Conservation (phyloP, 306 rosid genomes). For the Cyamopsis tetragonoloba region DNA sequence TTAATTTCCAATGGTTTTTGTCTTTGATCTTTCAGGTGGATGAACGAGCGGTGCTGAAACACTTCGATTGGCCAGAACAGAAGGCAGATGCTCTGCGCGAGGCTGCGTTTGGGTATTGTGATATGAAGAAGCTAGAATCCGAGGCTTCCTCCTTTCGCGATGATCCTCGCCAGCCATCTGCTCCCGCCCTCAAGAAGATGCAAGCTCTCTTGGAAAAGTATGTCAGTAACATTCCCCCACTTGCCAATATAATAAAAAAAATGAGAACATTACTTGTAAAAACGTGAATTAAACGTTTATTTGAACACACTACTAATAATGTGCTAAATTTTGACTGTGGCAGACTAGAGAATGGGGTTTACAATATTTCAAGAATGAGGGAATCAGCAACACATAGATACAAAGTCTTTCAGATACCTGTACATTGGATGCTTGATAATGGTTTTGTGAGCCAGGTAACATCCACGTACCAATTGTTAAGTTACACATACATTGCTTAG, state of each 20-base stretch:
- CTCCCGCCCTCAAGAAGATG: constrained; percentile 78
- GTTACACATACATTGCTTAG: background rate
- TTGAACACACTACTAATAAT: background rate
- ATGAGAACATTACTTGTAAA: background rate
- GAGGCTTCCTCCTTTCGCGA: constrained; percentile 75
- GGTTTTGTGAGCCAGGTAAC: constrained; percentile 78
- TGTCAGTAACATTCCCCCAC: background rate
- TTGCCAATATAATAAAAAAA: background rate
- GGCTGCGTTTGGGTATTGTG: constrained; percentile 90
- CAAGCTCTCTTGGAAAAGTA: constrained; percentile 87
- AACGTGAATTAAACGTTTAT: background rate
- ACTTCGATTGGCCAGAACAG: constrained; percentile 92
- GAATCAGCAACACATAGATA: constrained; percentile 77
- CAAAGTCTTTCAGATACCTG: constrained; percentile 70
- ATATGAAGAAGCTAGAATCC: constrained; percentile 71
- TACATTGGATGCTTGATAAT: constrained; percentile 82
- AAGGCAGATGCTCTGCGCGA: constrained; percentile 91
- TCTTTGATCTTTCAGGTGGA: constrained; percentile 49
- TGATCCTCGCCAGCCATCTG: constrained; percentile 71
- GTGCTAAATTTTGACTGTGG: background rate
- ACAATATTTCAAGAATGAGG: constrained; percentile 76
- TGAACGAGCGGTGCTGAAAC: constrained; percentile 91
- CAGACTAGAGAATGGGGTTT: constrained; percentile 88
- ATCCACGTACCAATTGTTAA: background rate
- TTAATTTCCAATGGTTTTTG: background rate